A percentile compares a stretch with the other conserved stretches of the same genome.
Conservation (phyloP, 768 basidiomycete species). For the Galerina sulciceps region DNA sequence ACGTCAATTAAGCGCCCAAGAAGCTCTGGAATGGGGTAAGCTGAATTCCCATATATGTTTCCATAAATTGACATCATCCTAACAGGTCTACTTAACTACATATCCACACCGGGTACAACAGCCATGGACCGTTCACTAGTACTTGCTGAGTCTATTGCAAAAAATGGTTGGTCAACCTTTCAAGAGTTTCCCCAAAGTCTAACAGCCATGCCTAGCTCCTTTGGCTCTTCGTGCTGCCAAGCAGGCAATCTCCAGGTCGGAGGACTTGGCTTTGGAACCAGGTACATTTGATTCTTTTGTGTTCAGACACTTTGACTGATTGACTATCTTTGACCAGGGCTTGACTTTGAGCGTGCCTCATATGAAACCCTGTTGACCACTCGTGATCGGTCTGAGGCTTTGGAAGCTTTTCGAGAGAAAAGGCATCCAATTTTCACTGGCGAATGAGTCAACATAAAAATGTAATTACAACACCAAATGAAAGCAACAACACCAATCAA, state of each 20-base stretch:
- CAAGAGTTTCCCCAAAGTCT: not conserved
- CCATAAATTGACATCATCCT: slow-evolving; percentile 4
- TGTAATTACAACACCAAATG: slow-evolving; percentile 14
- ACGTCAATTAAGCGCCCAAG: slow-evolving; percentile 62
- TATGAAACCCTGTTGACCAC: slow-evolving; percentile 81
- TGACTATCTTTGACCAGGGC: slow-evolving; percentile 47
- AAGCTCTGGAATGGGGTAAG: slow-evolving; percentile 76
- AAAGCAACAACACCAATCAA: slow-evolving; percentile 2
- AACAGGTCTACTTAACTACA: slow-evolving; percentile 82
- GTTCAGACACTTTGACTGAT: not conserved
- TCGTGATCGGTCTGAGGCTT: slow-evolving; percentile 81
- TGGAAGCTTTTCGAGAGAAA: slow-evolving; percentile 87
- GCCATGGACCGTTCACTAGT: slow-evolving; percentile 74
- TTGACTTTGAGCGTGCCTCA: slow-evolving; percentile 88
- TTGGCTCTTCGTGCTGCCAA: slow-evolving; percentile 89
- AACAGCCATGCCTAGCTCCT: slow-evolving; percentile 57
- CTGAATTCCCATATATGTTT: not conserved
- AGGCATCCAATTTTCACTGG: slow-evolving; percentile 80
- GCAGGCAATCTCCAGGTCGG: slow-evolving; percentile 78
- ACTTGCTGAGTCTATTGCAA: slow-evolving; percentile 69
- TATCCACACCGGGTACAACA: slow-evolving; percentile 61
- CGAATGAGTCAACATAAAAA: slow-evolving; percentile 49
- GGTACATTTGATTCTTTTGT: slow-evolving; percentile 40
- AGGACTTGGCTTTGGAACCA: slow-evolving; percentile 78
- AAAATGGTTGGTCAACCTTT: slow-evolving; percentile 55